Percentiles rank a stretch among this genome's conserved stretches.
Evolutionary conservation across 2,329 filamentous ascomycete genomes (phyloP).

Genomic region (Chrysosporium queenslandicum): DNA sequence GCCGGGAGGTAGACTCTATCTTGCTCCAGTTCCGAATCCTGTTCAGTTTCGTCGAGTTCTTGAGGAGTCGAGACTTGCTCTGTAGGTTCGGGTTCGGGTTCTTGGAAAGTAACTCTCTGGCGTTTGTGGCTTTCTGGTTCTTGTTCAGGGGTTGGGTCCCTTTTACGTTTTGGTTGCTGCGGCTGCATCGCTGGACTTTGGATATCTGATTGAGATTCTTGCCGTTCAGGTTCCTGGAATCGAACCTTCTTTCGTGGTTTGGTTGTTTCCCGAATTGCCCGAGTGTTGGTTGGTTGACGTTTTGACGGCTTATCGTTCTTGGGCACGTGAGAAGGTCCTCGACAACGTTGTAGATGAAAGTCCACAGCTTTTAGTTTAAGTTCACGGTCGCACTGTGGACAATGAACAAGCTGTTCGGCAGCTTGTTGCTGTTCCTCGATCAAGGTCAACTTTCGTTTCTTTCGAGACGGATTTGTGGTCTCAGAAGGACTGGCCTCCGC

Average conservation of each 20-base stretch:
- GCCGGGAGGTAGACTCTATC: no score
- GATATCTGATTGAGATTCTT: neutral
- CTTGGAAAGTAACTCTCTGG: neutral
- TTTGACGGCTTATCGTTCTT: neutral
- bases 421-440: neutral
- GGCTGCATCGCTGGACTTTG: neutral
- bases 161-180: neutral
- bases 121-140: neutral
- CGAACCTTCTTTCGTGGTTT: no score
- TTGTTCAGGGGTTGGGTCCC: neutral
- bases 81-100: no score
- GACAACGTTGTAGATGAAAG: neutral
- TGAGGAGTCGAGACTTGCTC: no score
- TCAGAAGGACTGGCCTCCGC: neutral
- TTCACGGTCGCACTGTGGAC: neutral
- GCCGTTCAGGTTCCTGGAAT: no score
- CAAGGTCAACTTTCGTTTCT: neutral
- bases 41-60: neutral
- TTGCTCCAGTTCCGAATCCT: no score
- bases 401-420: neutral
- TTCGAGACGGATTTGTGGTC: constrained; percentile 5
- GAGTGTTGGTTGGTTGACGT: neutral
- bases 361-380: neutral
- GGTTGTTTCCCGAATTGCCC: no score
- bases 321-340: neutral